Base-by-base conservation (phyloP, 2,329 filamentous ascomycete genomes). In the Claviceps spartinae region DNA sequence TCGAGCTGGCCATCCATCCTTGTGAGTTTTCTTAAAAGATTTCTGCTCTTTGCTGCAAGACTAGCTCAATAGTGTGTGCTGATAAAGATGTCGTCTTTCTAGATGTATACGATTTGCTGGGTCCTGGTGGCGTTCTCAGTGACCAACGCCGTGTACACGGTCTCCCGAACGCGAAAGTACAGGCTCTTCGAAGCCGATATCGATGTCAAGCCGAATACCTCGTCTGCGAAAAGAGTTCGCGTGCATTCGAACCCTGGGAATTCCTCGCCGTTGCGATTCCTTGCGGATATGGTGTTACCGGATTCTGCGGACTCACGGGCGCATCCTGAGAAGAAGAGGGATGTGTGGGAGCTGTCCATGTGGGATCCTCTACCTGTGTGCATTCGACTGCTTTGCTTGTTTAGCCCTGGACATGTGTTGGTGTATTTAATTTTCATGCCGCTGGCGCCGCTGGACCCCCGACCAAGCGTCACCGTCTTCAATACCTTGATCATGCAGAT, bases 291-390 rank as follows among this genome's bases (percentile, higher is more conserved):
- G 45, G 69, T 95, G 37, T 75, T 81, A 2, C 71, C 78, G 26
- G 81, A 83, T 38, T 83, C 81, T 22, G 87, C 89, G n/a, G 82
- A 90, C 57, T 83, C 86, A 26, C 81, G 89, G 63, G 85, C 88
- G 30, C 86, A 96, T 67, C 88, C 91, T 0, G 85, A 93, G 63
- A 81, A 83, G 52, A 78, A 79, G 26, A 79, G 84, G 11, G 90
- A 98, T 66, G 93, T 98, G 9, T 98, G 93, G 93, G 90, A 98
- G 67, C 70, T 98, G 48, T 79, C 85, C 1, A 77, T 97, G 6
- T 98, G 93, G 93, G 90, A 97, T 64, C 93, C 94, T 37, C 78
- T 91, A 47, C 88, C 90, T 2, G 76, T 95, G 38, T 88, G 82
- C 46, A 70, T 97, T 50, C 81, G 83, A 40, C 72, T 97, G 2